Evolutionary conservation across 2,329 filamentous ascomycete genomes (phyloP).

Genomic region (Dothistroma pini): DNA sequence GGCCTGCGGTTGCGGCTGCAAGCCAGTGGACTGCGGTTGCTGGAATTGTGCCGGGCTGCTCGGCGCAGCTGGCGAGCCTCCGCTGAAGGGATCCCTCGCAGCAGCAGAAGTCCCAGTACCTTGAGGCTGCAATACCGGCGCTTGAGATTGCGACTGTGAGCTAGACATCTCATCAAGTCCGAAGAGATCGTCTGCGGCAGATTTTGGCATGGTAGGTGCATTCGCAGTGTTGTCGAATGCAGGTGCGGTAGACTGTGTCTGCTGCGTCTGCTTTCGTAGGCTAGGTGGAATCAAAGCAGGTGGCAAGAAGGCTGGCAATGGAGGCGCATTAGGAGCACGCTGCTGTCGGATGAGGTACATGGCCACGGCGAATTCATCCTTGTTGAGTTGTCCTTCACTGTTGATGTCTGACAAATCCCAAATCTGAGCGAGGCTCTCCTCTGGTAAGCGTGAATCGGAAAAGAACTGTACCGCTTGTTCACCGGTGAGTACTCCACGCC

Average conservation of each 20-base stretch:
- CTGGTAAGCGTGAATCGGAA: slow-evolving; percentile 82
- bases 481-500: slow-evolving; percentile 80
- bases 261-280: slow-evolving; percentile 64
- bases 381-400: slow-evolving; percentile 77
- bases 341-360: slow-evolving; percentile 97
- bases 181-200: slow-evolving; percentile 90
- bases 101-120: slow-evolving; percentile 68
- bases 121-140: slow-evolving; percentile 59
- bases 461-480: slow-evolving; percentile 95
- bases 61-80: slow-evolving; percentile 49
- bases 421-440: slow-evolving; percentile 86
- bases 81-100: slow-evolving; percentile 58
- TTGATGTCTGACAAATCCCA: slow-evolving; percentile 97
- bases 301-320: slow-evolving; percentile 73
- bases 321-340: slow-evolving; percentile 64
- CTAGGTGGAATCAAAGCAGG: slow-evolving; percentile 80
- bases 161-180: slow-evolving; percentile 74
- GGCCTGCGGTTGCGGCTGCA: slow-evolving; percentile 16
- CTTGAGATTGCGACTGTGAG: slow-evolving; percentile 36
- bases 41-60: slow-evolving; percentile 48
- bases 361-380: slow-evolving; percentile 92
- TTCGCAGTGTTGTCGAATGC: slow-evolving; percentile 50
- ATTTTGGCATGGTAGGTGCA: slow-evolving; percentile 57
- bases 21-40: not conserved
- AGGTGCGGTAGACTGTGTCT: slow-evolving; percentile 48